A percentile compares a stretch with the other conserved stretches of the same genome.
Evolutionary conservation across 805 yeast species (phyloP).

Genomic region (Candida xiaguanensis): DNA sequence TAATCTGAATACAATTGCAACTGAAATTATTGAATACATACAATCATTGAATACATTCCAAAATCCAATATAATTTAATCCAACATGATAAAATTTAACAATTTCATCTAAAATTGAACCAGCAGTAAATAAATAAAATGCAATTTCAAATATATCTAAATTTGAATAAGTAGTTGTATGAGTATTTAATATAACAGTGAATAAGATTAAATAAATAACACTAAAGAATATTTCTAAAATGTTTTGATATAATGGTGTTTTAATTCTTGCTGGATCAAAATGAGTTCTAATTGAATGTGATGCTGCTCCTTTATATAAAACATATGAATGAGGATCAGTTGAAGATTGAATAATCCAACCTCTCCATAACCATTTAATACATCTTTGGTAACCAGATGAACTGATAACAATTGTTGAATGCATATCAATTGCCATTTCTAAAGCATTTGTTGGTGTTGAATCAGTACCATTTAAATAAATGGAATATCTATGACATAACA

Average conservation of each 20-base stretch:
- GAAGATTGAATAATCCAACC: slow-evolving; percentile 87
- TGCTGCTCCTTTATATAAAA: slow-evolving; percentile 56
- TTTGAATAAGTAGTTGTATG: slow-evolving; percentile 37
- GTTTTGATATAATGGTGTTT: slow-evolving; percentile 82
- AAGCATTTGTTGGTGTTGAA: slow-evolving; percentile 63
- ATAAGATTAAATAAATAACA: slow-evolving; percentile 56
- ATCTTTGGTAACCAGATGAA: slow-evolving; percentile 78
- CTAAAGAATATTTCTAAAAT: slow-evolving; percentile 66
- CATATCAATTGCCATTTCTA: slow-evolving; percentile 83
- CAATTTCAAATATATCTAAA: slow-evolving; percentile 45
- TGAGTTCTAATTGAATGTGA: slow-evolving; percentile 55
- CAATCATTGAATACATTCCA: slow-evolving; percentile 76
- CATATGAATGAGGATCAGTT: slow-evolving; percentile 64
- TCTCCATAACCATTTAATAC: slow-evolving; percentile 87
- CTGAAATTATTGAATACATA: slow-evolving; percentile 53
- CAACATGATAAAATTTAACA: slow-evolving; percentile 72
- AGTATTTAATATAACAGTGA: slow-evolving; percentile 60
- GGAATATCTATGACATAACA: slow-evolving; percentile 73
- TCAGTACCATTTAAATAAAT: slow-evolving; percentile 62
- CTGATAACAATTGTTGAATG: slow-evolving; percentile 76
- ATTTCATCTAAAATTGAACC: slow-evolving; percentile 69
- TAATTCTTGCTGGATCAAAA: slow-evolving; percentile 78
- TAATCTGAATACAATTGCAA: slow-evolving; percentile 55
- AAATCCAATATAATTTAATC: slow-evolving; percentile 65
- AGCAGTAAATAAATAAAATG: slow-evolving; percentile 62